These are phyloP conservation scores for Arabidopsis hybrid DNA, from an alignment of 441 rosid species.

Conservation along the genomic window DNA sequence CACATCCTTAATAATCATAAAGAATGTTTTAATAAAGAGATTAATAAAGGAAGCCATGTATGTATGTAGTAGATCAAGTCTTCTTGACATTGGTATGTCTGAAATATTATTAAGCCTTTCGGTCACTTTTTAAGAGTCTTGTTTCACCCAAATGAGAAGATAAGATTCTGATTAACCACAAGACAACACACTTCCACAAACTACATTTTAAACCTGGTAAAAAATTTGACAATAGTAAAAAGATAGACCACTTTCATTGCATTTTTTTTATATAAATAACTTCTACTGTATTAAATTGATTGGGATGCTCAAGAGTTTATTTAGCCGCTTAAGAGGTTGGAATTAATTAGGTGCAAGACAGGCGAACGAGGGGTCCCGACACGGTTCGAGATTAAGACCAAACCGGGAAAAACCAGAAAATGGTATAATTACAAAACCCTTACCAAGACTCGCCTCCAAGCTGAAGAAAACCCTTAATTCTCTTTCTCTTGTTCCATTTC, in stretches of 20 bases:
- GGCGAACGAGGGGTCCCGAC: constrained; percentile 4
- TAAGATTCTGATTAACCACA: no score
- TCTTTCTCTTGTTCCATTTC: neutral
- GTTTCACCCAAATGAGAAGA: neutral
- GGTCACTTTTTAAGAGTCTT: neutral
- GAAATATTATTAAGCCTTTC: neutral
- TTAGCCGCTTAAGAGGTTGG: neutral
- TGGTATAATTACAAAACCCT: constrained; percentile 42
- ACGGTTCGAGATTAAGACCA: constrained; percentile 26
- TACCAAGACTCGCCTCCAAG: constrained; percentile 4
- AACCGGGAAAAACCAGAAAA: constrained; percentile 30
- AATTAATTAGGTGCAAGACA: neutral
- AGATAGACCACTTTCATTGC: no score
- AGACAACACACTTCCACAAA: no score
- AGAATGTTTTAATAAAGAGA: constrained; percentile 12
- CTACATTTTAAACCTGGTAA: no score
- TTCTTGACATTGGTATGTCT: neutral
- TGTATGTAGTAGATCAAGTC: neutral
- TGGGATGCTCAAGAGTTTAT: no score
- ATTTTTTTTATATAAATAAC: no score
- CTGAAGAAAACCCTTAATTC: constrained; percentile 41
- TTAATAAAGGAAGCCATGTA: constrained; percentile 9
- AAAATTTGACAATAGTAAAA: no score
- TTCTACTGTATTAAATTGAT: no score
- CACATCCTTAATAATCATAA: neutral